A percentile compares a stretch with the other conserved stretches of the same genome.
Evolutionary conservation across 139 green algal species (phyloP).

Genomic region (Tetraselmis striata): DNA sequence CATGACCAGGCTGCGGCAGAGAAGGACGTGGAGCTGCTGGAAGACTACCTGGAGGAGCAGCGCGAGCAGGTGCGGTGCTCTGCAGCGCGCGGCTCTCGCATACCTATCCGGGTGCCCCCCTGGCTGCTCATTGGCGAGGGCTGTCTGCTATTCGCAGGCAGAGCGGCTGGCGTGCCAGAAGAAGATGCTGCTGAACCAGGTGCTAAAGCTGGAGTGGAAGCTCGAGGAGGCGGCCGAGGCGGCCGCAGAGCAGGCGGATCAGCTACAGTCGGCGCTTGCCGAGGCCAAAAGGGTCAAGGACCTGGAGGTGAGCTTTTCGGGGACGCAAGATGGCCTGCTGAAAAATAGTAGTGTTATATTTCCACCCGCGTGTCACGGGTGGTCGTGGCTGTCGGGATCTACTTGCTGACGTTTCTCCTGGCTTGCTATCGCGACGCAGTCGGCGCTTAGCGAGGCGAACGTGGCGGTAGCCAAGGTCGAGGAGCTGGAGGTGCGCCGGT

Average conservation of each 20-base stretch:
- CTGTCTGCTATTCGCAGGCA: background rate
- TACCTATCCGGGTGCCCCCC: too few species aligned
- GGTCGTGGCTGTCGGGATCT: too few species aligned
- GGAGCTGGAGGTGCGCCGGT: too few species aligned
- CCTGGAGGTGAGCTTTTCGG: background rate
- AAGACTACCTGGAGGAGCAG: background rate
- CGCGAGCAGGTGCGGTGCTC: background rate
- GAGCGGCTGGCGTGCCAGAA: constrained; percentile 56
- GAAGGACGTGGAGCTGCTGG: background rate
- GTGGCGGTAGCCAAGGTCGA: too few species aligned
- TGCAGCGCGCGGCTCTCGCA: too few species aligned
- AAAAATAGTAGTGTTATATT: too few species aligned
- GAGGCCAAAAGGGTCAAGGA: background rate
- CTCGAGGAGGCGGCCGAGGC: constrained; percentile 13
- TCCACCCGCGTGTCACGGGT: too few species aligned
- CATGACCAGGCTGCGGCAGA: background rate
- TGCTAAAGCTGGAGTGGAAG: constrained; percentile 34
- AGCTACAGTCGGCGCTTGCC: constrained; percentile 1
- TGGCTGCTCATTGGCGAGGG: too few species aligned
- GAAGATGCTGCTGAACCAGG: constrained; percentile 56
- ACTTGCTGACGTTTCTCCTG: too few species aligned
- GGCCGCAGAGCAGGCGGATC: background rate
- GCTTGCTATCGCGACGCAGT: too few species aligned
- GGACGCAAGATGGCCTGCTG: too few species aligned
- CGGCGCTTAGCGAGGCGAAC: too few species aligned